Base-by-base conservation (phyloP, 2,329 filamentous ascomycete species). In the Claviceps fusiformis region DNA sequence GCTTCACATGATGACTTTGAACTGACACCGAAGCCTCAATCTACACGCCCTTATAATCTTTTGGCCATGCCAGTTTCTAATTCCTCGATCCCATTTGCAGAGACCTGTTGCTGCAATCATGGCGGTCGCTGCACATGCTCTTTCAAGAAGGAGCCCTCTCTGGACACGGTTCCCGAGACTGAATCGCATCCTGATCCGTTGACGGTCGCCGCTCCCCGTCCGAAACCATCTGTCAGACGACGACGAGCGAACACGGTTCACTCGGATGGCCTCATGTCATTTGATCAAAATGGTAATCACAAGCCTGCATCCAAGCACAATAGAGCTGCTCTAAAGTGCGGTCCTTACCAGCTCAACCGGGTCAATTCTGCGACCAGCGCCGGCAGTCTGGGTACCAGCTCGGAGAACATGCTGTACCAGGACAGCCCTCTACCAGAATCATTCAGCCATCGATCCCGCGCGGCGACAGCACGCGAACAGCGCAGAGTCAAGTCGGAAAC, bases 81-180 rank as follows among this genome's bases (percentile, higher is more conserved):
- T 54, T 17, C 41, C n/a, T 52, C 49, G 54, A 53, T 55, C 19
- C 60, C n/a, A 3, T 29, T 53, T 17, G 55, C 71, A 81, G 81
- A 83, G 62, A 83, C 79, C 62, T 87, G 83, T 68, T 85, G 81
- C 70, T 86, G 83, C 68, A 85, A 84, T 67, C 83, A 86, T 62
- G 83, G 83, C 59, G 81, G 77, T 49, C 78, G 78, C 62, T 87
- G 83, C 72, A 79, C 80, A 54, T 87, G 83, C 67, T 75, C 75
- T 55, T 69, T 78, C 64, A 85, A 85, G 70, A 83, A 81, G 68
- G 82, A 85, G 63, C 71, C 71, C 50, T 63, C 61, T 59, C 75
- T 85, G 57, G 81, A 84, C 62, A 79, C 81, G 1, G 81, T 85
- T 17, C 81, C 79, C 54, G 82, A 86, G 67, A 81, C 80, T 58